These are phyloP conservation scores for Durio zibethinus DNA, from an alignment of 345 rosid genomes.

Conservation along the genomic window DNA sequence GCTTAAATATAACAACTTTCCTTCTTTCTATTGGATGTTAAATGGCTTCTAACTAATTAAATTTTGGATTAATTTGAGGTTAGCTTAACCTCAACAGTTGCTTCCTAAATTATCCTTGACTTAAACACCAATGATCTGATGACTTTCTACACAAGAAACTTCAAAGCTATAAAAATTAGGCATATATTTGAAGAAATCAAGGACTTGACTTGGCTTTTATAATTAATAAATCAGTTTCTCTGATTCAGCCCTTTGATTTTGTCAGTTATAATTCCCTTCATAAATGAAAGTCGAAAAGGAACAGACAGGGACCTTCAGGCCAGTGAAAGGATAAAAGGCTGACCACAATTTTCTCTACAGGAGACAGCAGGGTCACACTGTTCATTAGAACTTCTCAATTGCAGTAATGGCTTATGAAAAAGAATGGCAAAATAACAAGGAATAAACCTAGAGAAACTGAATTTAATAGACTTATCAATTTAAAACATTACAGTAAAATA, in stretches of 20 bases:
- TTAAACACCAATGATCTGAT: background rate
- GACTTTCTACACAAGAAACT: conserved; percentile 3
- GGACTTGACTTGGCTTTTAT: background rate
- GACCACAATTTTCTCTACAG: background rate
- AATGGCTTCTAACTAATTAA: no score
- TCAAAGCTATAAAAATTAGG: background rate
- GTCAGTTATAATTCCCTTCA: background rate
- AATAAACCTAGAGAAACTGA: background rate
- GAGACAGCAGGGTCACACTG: background rate
- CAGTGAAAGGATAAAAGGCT: background rate
- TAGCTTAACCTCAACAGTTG: background rate
- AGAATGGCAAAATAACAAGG: background rate
- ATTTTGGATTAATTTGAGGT: background rate
- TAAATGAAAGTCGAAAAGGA: background rate
- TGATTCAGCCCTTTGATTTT: background rate
- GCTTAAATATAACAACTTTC: background rate
- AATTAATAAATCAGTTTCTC: background rate
- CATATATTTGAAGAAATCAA: background rate
- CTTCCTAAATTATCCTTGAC: background rate
- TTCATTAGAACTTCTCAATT: conserved; percentile 1
- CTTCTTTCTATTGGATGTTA: background rate
- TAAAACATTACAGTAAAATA: no score
- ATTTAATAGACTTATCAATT: no score
- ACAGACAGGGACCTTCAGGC: background rate
- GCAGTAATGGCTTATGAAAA: background rate